Evolutionary conservation across 345 rosid genomes (phyloP).

Genomic region (Gossypium bickii): DNA sequence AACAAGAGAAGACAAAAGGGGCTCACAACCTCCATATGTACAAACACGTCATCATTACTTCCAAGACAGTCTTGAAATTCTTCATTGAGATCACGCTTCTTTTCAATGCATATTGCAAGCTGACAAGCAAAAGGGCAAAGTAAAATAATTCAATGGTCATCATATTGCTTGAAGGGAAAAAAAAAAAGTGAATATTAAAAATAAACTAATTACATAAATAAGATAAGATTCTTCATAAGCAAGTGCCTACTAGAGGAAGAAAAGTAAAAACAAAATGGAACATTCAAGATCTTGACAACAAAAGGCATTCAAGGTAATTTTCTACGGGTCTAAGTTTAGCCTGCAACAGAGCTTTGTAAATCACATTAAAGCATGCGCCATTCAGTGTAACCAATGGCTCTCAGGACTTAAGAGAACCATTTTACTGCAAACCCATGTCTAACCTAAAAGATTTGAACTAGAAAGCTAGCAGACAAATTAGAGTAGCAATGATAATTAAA

Average conservation of each 20-base stretch:
- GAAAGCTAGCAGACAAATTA: background rate
- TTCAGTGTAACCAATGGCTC: background rate
- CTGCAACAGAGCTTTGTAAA: background rate
- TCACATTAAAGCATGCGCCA: background rate
- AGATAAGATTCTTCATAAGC: conserved; percentile 7
- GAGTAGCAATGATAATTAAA: background rate
- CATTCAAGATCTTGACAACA: background rate
- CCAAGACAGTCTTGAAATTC: conserved; percentile 85
- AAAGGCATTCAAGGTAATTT: background rate
- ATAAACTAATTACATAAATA: background rate
- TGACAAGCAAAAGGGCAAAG: conserved; percentile 32
- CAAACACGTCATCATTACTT: conserved; percentile 46
- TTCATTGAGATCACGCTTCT: conserved; percentile 74
- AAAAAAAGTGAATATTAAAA: background rate
- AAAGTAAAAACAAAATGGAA: background rate
- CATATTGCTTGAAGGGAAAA: background rate
- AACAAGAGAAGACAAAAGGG: conserved; percentile 20
- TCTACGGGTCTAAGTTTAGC: background rate
- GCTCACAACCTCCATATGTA: conserved; percentile 34
- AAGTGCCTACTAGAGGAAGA: conserved; percentile 1
- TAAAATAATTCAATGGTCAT: conserved; percentile 9
- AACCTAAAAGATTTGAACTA: background rate
- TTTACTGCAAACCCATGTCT: background rate
- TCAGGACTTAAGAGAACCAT: background rate
- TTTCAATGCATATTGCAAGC: conserved; percentile 97